Conservation (phyloP, 257 asterid species). For the Penstemon newberryi region DNA sequence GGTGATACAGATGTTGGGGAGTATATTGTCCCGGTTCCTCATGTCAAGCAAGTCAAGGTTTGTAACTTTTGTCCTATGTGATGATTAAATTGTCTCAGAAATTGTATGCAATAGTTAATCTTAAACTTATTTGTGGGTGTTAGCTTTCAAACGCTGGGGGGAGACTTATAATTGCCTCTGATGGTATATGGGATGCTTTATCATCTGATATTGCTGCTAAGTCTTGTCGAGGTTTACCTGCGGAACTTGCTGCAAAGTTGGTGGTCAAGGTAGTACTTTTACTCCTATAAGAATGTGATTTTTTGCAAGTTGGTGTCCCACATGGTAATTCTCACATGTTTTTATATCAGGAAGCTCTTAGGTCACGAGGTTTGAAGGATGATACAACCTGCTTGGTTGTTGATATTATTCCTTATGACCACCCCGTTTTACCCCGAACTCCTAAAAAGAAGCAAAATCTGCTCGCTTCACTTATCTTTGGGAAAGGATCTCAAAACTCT, state of each 20-base stretch:
- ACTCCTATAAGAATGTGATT: not conserved
- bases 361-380: conserved; percentile 97
- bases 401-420: conserved; percentile 94
- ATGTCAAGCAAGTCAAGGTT: conserved; percentile 99
- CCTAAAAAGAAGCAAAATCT: conserved; percentile 73
- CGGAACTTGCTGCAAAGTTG: conserved; percentile 93
- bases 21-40: conserved; percentile 92
- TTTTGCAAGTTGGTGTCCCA: not conserved
- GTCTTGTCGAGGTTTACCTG: conserved; percentile 94
- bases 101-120: conserved; percentile 12
- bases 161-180: conserved; percentile 95
- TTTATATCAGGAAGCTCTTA: conserved; percentile 81
- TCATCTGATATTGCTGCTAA: conserved; percentile 85
- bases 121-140: conserved; percentile 16
- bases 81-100: not conserved
- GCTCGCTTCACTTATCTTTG: conserved; percentile 61
- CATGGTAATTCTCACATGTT: conserved; percentile 25
- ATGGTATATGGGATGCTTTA: conserved; percentile 98
- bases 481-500: conserved; percentile 56
- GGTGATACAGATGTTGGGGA: conserved; percentile 99
- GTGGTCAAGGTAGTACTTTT: conserved; percentile 82
- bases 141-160: conserved; percentile 99
- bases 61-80: conserved; percentile 20
- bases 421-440: conserved; percentile 65
- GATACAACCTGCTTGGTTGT: conserved; percentile 99